Evolutionary conservation across 23 red algal genomes (phyloP).

Genomic region (Cyanidiococcus yangmingshanensis): DNA sequence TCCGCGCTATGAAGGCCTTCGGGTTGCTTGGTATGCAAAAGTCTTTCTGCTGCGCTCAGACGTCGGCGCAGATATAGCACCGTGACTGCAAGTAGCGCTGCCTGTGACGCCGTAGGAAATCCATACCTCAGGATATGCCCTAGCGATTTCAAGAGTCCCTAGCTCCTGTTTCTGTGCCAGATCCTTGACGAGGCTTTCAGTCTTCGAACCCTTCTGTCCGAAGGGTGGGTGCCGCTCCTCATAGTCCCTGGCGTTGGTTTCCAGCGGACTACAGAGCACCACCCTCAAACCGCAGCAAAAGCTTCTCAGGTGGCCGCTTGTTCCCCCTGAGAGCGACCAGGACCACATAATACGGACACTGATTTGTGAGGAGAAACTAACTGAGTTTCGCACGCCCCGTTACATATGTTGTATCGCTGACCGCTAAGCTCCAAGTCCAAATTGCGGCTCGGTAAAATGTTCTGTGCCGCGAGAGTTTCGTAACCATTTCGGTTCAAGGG

Average conservation of each 20-base stretch:
- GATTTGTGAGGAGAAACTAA: too few relatives aligned
- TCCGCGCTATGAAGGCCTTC: background rate
- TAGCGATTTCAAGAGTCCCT: background rate
- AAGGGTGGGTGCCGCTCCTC: background rate
- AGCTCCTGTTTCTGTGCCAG: background rate
- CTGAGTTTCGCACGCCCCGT: too few relatives aligned
- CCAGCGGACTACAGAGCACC: background rate
- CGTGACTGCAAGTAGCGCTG: background rate
- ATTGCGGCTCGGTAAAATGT: too few relatives aligned
- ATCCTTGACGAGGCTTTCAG: background rate
- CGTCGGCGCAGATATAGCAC: background rate
- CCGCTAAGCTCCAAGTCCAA: too few relatives aligned
- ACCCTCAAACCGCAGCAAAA: background rate
- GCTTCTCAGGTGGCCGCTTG: background rate
- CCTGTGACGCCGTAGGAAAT: background rate
- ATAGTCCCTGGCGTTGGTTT: background rate
- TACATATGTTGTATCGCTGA: too few relatives aligned
- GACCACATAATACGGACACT: too few relatives aligned
- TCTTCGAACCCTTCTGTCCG: background rate
- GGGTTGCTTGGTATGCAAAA: background rate
- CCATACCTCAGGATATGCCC: background rate
- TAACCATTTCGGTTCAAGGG: too few relatives aligned
- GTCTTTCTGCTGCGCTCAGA: background rate
- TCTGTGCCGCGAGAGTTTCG: too few relatives aligned
- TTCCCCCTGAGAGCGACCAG: background rate